Conservation (phyloP, 176 grass and related monocot genomes). For the Zoysia pacifica region DNA sequence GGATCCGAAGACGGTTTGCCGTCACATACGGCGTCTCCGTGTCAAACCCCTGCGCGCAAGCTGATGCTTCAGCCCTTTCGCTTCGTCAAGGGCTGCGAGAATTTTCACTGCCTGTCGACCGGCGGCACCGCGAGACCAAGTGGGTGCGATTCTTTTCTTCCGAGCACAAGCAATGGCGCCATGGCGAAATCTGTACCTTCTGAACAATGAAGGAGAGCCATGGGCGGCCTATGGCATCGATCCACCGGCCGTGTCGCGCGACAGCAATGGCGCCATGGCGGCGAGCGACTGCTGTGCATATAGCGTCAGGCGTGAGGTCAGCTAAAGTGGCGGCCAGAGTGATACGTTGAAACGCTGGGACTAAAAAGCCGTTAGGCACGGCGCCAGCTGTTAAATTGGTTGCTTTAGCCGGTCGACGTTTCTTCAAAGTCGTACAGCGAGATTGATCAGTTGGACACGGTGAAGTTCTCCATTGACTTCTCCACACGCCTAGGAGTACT, state of each 20-base stretch:
- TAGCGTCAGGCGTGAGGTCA: slow-evolving; percentile 21
- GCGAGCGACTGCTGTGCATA: neutral
- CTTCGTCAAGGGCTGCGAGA: neutral
- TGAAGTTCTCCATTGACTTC: no score
- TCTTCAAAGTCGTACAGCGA: neutral
- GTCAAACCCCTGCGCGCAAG: neutral
- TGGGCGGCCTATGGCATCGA: neutral
- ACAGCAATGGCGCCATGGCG: neutral
- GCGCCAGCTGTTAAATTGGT: neutral
- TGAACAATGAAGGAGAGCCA: neutral
- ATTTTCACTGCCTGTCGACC: no score
- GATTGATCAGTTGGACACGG: no score
- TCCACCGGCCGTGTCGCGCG: neutral
- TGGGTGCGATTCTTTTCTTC: neutral
- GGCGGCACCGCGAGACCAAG: neutral
- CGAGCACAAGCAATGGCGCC: neutral
- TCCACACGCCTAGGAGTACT: no score
- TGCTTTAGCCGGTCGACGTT: neutral
- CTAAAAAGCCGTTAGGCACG: slow-evolving; percentile 13
- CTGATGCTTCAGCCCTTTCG: neutral
- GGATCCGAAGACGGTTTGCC: neutral
- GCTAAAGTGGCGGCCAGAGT: neutral
- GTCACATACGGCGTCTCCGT: neutral
- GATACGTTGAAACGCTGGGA: slow-evolving; percentile 40
- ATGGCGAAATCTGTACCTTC: neutral